Evolutionary conservation across 2,329 filamentous ascomycete species (phyloP).

Genomic region (Neodidymelliopsis sp.): DNA sequence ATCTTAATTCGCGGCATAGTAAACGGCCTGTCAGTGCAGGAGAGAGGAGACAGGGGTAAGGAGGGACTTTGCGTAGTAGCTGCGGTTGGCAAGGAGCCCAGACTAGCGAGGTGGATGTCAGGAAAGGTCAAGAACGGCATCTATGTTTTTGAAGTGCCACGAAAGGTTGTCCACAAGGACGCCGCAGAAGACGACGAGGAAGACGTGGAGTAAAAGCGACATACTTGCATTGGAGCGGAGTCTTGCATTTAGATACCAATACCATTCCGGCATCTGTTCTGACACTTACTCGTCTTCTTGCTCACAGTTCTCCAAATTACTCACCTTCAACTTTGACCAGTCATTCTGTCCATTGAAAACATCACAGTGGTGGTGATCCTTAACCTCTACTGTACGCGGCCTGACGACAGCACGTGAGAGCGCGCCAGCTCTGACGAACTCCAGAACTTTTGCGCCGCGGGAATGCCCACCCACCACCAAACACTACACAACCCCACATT

Average conservation of each 20-base stretch:
- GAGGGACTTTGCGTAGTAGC: slow-evolving; percentile 81
- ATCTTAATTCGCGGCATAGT: slow-evolving; percentile 73
- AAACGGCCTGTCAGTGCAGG: slow-evolving; percentile 88
- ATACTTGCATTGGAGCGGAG: slow-evolving; percentile 20
- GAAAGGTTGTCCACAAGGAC: slow-evolving; percentile 36
- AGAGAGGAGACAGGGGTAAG: slow-evolving; percentile 78
- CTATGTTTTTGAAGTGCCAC: slow-evolving; percentile 83
- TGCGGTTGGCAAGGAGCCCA: slow-evolving; percentile 86
- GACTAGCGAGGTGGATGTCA: slow-evolving; percentile 82
- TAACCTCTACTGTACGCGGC: no score
- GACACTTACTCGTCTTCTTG: background rate
- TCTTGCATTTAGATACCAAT: slow-evolving; percentile 33
- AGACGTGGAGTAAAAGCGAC: slow-evolving; percentile 14
- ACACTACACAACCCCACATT: slow-evolving; percentile 7
- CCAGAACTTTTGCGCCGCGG: slow-evolving; percentile 20
- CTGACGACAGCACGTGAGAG: slow-evolving; percentile 23
- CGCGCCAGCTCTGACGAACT: slow-evolving; percentile 20
- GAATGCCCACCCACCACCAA: slow-evolving; percentile 6
- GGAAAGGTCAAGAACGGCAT: slow-evolving; percentile 77
- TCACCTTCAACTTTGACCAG: background rate
- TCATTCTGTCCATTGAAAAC: background rate
- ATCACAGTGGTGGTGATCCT: background rate
- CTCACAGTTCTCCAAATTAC: background rate
- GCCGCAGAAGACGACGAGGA: slow-evolving; percentile 11
- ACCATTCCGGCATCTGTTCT: slow-evolving; percentile 23